Percentiles rank a stretch among this genome's conserved stretches.
phyloP scores from a whole-genome alignment of 352 stramenopile genomes.

The Globisporangium echinulatum region DNA sequence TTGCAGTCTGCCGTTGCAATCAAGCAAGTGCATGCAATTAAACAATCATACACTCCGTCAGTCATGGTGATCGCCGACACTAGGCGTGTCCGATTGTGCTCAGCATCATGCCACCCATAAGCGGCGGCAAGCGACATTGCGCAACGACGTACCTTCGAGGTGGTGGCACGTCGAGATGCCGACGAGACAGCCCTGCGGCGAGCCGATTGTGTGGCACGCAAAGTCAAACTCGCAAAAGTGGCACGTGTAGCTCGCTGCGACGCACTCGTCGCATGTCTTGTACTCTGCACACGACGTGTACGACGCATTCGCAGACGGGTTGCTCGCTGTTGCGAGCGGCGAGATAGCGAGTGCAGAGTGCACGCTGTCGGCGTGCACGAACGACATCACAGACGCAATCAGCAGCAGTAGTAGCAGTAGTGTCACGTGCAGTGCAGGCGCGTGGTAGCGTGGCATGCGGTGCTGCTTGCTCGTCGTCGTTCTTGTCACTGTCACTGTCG shows the following conservation, averaged over 20 bases:
- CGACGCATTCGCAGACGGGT: conserved; percentile 6
- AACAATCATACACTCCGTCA: background rate
- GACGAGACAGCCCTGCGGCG: conserved; percentile 47
- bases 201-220: conserved; percentile 76
- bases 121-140: too few species aligned
- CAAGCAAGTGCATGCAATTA: background rate
- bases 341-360: too few species aligned
- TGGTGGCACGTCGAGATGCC: conserved; percentile 80
- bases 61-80: background rate
- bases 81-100: background rate
- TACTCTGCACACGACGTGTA: conserved; percentile 30
- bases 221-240: conserved; percentile 85
- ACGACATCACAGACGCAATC: background rate
- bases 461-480: too few species aligned
- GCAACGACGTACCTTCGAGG: conserved; percentile 40
- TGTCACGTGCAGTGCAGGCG: too few species aligned
- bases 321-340: background rate
- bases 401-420: too few species aligned
- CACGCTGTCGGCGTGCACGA: background rate
- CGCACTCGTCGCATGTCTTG: conserved; percentile 71
- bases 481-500: too few species aligned
- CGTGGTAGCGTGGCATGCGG: too few species aligned
- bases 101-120: background rate
- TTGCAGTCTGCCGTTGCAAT: conserved; percentile 51
- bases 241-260: conserved; percentile 67